Evolutionary conservation across 257 asterid genomes (phyloP).

Genomic region (Prunella vulgaris): DNA sequence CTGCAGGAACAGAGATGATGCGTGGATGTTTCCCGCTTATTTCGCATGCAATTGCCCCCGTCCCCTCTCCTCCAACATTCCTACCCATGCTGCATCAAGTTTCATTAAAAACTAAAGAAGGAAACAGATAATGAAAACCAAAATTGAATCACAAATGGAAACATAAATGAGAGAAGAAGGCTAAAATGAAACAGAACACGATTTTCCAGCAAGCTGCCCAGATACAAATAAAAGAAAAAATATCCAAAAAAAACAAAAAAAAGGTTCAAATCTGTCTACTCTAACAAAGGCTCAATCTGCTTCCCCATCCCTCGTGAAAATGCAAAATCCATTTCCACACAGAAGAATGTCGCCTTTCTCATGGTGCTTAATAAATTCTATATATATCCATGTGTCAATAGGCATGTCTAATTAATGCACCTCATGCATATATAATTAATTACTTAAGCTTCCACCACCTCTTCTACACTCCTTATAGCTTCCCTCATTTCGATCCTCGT

Average conservation of each 20-base stretch:
- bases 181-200: neutral
- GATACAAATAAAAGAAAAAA: neutral
- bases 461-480: constrained; percentile 64
- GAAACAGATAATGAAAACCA: neutral
- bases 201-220: neutral
- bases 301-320: neutral
- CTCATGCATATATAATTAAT: neutral
- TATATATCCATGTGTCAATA: too few species aligned
- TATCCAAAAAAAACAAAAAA: neutral
- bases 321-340: neutral
- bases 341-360: neutral
- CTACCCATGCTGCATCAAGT: neutral
- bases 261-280: neutral
- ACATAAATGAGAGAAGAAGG: neutral
- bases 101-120: neutral
- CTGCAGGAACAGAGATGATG: too few species aligned
- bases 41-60: too few species aligned
- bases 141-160: neutral
- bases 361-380: neutral
- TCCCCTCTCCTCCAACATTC: too few species aligned
- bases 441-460: constrained; percentile 40
- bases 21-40: too few species aligned
- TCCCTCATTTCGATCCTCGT: constrained; percentile 60
- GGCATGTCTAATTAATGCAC: too few species aligned
- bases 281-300: neutral